Conservation (phyloP, 345 rosid species). For the Salix arbutifolia region DNA sequence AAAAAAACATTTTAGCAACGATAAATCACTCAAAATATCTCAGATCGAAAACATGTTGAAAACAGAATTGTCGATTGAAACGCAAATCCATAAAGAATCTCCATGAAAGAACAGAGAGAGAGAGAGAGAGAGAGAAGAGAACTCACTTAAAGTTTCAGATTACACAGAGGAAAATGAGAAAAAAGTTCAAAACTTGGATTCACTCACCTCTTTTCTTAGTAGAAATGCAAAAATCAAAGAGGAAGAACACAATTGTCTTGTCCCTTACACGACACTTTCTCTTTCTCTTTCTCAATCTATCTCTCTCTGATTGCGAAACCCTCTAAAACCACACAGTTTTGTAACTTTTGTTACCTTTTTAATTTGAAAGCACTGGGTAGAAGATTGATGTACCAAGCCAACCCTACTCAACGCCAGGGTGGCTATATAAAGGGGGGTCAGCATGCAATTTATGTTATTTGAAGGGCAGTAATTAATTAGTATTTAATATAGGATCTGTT, state of each 20-base stretch:
- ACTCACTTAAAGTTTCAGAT: conserved; percentile 3
- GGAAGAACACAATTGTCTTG: conserved; percentile 19
- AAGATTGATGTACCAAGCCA: too few species aligned
- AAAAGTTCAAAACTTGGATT: not conserved
- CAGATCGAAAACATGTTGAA: conserved; percentile 33
- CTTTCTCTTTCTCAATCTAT: not conserved
- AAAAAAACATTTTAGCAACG: not conserved
- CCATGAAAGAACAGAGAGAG: not conserved
- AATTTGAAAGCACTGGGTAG: too few species aligned
- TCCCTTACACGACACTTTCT: conserved; percentile 6
- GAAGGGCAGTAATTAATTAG: too few species aligned
- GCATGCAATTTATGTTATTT: too few species aligned
- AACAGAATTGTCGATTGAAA: conserved; percentile 8
- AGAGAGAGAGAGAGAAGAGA: not conserved
- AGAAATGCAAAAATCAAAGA: conserved; percentile 11
- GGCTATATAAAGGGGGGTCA: too few species aligned
- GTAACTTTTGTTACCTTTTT: not conserved
- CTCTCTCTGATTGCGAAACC: conserved; percentile 21
- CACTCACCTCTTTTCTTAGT: conserved; percentile 25
- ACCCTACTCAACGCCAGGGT: too few species aligned
- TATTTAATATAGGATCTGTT: too few species aligned
- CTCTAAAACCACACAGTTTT: conserved; percentile 16
- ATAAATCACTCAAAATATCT: conserved; percentile 10
- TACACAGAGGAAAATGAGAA: not conserved
- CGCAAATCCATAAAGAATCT: conserved; percentile 5